phyloP scores from a whole-genome alignment of 169 alveolate species.

The Plasmodium inui region DNA sequence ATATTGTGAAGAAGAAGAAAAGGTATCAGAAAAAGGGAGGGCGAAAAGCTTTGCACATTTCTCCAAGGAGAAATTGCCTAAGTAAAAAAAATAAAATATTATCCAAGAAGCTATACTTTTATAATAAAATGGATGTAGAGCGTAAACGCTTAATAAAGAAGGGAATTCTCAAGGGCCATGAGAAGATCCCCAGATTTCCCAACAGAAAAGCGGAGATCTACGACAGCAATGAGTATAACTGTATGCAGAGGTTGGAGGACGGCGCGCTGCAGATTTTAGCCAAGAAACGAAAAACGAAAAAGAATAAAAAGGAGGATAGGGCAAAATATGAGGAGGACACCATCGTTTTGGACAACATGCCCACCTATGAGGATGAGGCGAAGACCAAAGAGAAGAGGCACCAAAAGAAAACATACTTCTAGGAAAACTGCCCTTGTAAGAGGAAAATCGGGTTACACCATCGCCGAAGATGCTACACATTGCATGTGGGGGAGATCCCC shows the following conservation, averaged over 20 bases:
- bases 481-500: not conserved
- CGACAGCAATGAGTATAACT: slow-evolving; percentile 73
- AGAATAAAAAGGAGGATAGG: slow-evolving; percentile 1
- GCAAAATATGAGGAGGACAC: slow-evolving; percentile 47
- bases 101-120: slow-evolving; percentile 73
- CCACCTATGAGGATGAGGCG: slow-evolving; percentile 73
- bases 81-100: slow-evolving; percentile 72
- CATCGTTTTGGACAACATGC: slow-evolving; percentile 71
- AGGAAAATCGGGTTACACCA: not conserved
- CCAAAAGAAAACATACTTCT: slow-evolving; percentile 72
- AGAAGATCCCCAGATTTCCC: slow-evolving; percentile 72
- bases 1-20: slow-evolving; percentile 61
- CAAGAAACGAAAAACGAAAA: slow-evolving; percentile 71
- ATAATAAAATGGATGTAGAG: slow-evolving; percentile 67
- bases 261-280: slow-evolving; percentile 66
- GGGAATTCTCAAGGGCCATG: slow-evolving; percentile 63
- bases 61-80: slow-evolving; percentile 73
- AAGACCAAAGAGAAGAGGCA: slow-evolving; percentile 51
- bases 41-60: slow-evolving; percentile 57
- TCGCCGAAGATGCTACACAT: not conserved
- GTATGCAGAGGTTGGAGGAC: slow-evolving; percentile 38
- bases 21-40: slow-evolving; percentile 65
- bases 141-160: slow-evolving; percentile 69
- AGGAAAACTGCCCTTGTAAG: not conserved
- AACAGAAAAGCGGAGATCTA: slow-evolving; percentile 68